Evolutionary conservation across 164 flowering plant species (phyloP).

Genomic region (Magnolia changhungtana): DNA sequence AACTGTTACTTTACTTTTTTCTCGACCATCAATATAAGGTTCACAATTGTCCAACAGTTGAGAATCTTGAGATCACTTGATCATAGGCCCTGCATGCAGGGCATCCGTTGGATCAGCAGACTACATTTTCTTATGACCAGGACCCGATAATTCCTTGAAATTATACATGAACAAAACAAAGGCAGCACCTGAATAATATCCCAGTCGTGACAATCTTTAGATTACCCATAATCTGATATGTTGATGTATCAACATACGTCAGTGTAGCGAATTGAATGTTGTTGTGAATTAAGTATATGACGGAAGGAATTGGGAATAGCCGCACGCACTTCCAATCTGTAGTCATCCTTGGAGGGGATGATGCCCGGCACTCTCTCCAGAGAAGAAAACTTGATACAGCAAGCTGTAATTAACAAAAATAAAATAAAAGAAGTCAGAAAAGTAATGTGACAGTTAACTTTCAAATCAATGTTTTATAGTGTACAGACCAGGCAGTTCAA

Average conservation of each 20-base stretch:
- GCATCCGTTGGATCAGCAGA: not conserved
- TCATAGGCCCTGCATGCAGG: no score
- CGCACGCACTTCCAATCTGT: slow-evolving; percentile 85
- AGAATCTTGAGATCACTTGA: no score
- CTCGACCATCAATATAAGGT: not conserved
- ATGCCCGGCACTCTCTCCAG: slow-evolving; percentile 59
- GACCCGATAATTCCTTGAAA: not conserved
- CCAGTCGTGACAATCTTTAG: slow-evolving; percentile 93
- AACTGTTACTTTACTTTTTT: not conserved
- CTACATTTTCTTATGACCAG: not conserved
- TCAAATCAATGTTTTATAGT: not conserved
- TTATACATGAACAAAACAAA: not conserved
- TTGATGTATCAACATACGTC: slow-evolving; percentile 90
- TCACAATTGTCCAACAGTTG: no score
- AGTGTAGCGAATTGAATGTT: slow-evolving; percentile 96
- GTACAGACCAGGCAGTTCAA: not conserved
- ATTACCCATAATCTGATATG: slow-evolving; percentile 97
- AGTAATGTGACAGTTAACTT: not conserved
- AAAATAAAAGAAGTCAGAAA: slow-evolving; percentile 3
- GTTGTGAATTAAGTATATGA: slow-evolving; percentile 89
- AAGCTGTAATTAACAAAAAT: slow-evolving; percentile 44
- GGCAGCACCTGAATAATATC: slow-evolving; percentile 77
- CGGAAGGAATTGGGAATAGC: slow-evolving; percentile 78
- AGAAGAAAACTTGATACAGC: slow-evolving; percentile 72
- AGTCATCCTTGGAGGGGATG: slow-evolving; percentile 75